phyloP scores from a whole-genome alignment of 2,329 filamentous ascomycete species.

The Byssoonygena ceratinophila region DNA sequence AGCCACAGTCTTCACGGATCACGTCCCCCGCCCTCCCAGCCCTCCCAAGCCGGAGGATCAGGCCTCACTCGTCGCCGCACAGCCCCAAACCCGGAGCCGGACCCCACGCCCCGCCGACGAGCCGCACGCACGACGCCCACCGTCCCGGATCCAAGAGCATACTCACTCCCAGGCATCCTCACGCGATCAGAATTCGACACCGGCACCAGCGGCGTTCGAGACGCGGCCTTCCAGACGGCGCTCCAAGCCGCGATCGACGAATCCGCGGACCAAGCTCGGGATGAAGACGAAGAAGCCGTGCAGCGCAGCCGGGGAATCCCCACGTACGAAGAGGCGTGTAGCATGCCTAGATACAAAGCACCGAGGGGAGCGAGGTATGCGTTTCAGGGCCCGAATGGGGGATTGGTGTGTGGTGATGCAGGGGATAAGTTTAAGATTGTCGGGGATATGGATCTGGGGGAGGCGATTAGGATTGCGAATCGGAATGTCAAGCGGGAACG shows the following conservation, averaged over 20 bases:
- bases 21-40: neutral
- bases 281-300: conserved; percentile 18
- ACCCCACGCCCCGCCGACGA: neutral
- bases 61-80: neutral
- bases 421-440: conserved; percentile 12
- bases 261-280: conserved; percentile 15
- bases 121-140: neutral
- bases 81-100: too few species aligned
- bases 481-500: conserved; percentile 2
- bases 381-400: conserved; percentile 16
- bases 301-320: conserved; percentile 16
- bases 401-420: neutral
- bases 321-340: conserved; percentile 18
- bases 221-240: conserved; percentile 11
- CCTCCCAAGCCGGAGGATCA: too few species aligned
- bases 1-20: neutral
- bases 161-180: conserved; percentile 14
- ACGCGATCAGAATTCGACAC: conserved; percentile 12
- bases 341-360: conserved; percentile 11
- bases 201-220: conserved; percentile 3
- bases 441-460: conserved; percentile 19
- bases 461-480: conserved; percentile 18
- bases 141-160: conserved; percentile 1
- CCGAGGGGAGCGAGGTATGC: conserved; percentile 15
- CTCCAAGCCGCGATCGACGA: conserved; percentile 17